phyloP scores from a whole-genome alignment of 148 eudicot genomes.

The Amaranthus palmeri region DNA sequence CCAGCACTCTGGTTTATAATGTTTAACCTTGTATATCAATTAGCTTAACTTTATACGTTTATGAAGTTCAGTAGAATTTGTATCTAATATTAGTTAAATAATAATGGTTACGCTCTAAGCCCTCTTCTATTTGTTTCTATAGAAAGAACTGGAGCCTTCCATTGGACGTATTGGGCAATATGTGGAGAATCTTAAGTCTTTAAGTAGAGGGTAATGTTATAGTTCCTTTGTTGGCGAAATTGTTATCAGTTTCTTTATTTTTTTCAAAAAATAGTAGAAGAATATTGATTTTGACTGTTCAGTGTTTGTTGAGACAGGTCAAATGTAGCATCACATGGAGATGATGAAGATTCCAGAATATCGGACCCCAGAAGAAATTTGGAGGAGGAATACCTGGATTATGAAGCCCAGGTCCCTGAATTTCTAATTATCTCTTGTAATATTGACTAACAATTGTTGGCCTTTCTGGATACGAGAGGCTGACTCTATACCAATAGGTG shows the following conservation, averaged over 20 bases:
- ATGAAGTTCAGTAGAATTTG: too few species aligned
- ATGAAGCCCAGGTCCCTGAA: slow-evolving; percentile 74
- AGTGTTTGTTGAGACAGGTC: slow-evolving; percentile 37
- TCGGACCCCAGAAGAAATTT: slow-evolving; percentile 66
- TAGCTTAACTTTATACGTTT: too few species aligned
- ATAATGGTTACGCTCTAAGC: background rate
- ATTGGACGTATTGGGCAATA: slow-evolving; percentile 67
- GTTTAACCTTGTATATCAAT: too few species aligned
- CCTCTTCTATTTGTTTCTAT: slow-evolving; percentile 15
- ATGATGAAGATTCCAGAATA: slow-evolving; percentile 35
- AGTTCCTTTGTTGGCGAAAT: background rate
- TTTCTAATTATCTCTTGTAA: too few species aligned
- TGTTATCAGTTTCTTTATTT: background rate
- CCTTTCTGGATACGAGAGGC: too few species aligned
- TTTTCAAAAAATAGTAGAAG: background rate
- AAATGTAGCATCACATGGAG: slow-evolving; percentile 28
- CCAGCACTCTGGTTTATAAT: background rate
- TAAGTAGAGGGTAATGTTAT: slow-evolving; percentile 59
- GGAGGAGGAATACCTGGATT: slow-evolving; percentile 90
- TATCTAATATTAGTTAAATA: too few species aligned
- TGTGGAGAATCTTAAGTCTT: slow-evolving; percentile 74
- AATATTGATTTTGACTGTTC: slow-evolving; percentile 6
- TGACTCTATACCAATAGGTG: too few species aligned
- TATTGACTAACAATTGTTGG: too few species aligned
- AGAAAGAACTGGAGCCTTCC: slow-evolving; percentile 84